These are phyloP conservation scores for Candida dubliniensis DNA, from an alignment of 1,139 yeast species.

Conservation along the genomic window DNA sequence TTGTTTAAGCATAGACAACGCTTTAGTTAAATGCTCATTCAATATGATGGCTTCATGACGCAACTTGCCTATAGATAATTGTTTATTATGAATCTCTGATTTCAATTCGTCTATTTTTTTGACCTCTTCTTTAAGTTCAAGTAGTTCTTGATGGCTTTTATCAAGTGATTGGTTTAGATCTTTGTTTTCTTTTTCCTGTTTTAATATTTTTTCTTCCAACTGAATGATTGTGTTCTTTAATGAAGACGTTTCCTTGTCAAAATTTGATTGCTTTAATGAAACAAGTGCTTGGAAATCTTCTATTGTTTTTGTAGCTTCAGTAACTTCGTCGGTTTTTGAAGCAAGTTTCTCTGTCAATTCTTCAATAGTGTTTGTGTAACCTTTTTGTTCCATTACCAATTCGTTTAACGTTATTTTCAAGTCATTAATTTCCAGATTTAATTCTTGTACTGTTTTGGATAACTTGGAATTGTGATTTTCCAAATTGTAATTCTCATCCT, in stretches of 20 bases:
- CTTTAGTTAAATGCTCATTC: constrained; percentile 91
- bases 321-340: constrained; percentile 22
- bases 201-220: constrained; percentile 6
- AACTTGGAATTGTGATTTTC: constrained; percentile 39
- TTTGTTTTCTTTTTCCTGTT: constrained; percentile 7
- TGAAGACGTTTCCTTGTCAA: constrained; percentile 9
- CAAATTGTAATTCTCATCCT: constrained; percentile 48
- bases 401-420: constrained; percentile 49
- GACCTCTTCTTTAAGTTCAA: constrained; percentile 9
- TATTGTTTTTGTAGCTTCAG: constrained; percentile 12
- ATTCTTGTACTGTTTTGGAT: constrained; percentile 39
- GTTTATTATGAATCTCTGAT: constrained; percentile 62
- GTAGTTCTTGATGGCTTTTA: constrained; percentile 4
- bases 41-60: constrained; percentile 94
- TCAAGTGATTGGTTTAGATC: constrained; percentile 11
- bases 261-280: constrained; percentile 8
- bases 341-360: constrained; percentile 45
- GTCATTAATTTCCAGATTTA: constrained; percentile 46
- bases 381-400: constrained; percentile 43
- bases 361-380: constrained; percentile 42
- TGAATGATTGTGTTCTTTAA: constrained; percentile 20
- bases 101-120: constrained; percentile 23
- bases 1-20: constrained; percentile 75
- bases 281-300: constrained; percentile 13
- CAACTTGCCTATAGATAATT: constrained; percentile 78